A percentile compares a stretch with the other conserved stretches of the same genome.
phyloP scores from a whole-genome alignment of 331 rosid genomes.

The Arachis monticola region DNA sequence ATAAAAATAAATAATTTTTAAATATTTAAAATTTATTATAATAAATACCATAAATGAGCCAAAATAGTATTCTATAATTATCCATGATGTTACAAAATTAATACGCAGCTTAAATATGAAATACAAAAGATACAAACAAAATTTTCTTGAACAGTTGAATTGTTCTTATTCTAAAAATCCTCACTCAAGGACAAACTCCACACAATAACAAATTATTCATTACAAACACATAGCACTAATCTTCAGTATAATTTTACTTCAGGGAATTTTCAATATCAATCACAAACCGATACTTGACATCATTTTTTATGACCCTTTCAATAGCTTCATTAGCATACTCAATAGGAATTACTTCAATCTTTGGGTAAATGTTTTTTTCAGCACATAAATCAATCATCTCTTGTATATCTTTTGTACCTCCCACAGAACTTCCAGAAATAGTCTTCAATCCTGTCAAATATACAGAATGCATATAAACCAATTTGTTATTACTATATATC shows the following conservation, averaged over 20 bases:
- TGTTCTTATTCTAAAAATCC: no score
- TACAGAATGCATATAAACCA: slow-evolving; percentile 13
- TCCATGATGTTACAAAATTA: no score
- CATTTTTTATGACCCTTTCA: slow-evolving; percentile 69
- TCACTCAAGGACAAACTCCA: no score
- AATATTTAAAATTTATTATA: no score
- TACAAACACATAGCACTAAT: no score
- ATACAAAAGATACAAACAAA: no score
- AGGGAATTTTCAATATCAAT: slow-evolving; percentile 75
- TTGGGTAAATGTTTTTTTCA: slow-evolving; percentile 63
- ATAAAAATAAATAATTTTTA: no score
- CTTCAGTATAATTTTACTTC: slow-evolving; percentile 47
- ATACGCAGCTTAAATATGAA: no score
- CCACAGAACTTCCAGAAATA: slow-evolving; percentile 63
- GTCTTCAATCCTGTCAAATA: slow-evolving; percentile 62
- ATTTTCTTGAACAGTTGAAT: no score
- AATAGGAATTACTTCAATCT: slow-evolving; percentile 77
- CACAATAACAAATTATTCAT: no score
- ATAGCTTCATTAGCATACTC: slow-evolving; percentile 80
- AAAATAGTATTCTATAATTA: no score
- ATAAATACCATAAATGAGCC: no score
- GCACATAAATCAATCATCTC: slow-evolving; percentile 87
- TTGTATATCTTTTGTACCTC: slow-evolving; percentile 76
- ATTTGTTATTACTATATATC: background rate
- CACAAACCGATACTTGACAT: slow-evolving; percentile 78